Evolutionary conservation across 1,284 basidiomycete species (phyloP), one percentile per base, ranked within the genome.

Genomic region (Pseudozyma pruni): DNA sequence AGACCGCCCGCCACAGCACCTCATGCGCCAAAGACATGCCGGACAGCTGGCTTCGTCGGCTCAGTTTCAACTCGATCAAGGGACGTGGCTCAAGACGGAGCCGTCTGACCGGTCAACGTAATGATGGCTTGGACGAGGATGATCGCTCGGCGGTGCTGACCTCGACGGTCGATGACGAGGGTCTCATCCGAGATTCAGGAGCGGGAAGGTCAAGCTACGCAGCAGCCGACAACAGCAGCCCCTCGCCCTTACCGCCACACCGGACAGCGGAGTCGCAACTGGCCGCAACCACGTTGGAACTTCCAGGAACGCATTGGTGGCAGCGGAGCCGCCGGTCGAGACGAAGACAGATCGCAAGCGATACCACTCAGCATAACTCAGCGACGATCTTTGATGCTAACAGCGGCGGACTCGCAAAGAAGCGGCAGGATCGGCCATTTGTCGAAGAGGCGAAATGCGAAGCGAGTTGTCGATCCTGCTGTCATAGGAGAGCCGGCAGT

Each of bases 401-500:
- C 39, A 40, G 7, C 23, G 14, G 20, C 23, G 14, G 20, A 1
- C 27, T 19, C 27, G 20, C 42, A 23, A 41, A n/a, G 25, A 9
- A 34, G 20, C 25, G 47, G 31, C 47, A 29, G 19, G 58, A 50
- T 29, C 37, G 29, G 9, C 19, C 33, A 19, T n/a, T 31, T 9
- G 14, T 32, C 20, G 48, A 20, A 45, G 16, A 55, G 29, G 14
- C 3, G 17, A 4, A 19, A 23, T 33, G 45, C 29, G 33, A 46
- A 39, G 50, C 51, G 35, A 32, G 62, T n/a, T 42, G 56, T 48
- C 45, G 42, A 64, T 58, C 55, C 22, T 22, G 44, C 44, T 43
- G 31, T 39, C 23, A 48, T 11, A 29, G 27, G 33, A 48, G 27
- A 32, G 20, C 19, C 11, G 13, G 16, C 20, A n/a, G 17, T 16